phyloP scores from a whole-genome alignment of 768 basidiomycete species.

The Mycena chlorophos region DNA sequence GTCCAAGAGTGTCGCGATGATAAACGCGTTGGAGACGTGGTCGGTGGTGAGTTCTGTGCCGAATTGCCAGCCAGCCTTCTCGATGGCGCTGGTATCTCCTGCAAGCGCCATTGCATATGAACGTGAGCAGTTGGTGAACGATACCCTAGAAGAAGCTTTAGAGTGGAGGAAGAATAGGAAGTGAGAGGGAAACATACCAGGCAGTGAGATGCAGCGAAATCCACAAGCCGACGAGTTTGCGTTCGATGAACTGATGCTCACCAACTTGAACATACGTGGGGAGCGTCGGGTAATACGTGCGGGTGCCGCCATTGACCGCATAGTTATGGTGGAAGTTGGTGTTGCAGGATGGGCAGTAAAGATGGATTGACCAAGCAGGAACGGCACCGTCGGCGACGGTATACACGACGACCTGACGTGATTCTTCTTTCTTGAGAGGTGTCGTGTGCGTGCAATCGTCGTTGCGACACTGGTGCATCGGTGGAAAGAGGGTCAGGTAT shows the following conservation, averaged over 20 bases:
- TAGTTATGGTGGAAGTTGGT: constrained; percentile 27
- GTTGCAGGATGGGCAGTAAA: constrained; percentile 25
- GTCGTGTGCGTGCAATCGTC: neutral
- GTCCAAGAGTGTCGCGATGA: constrained; percentile 28
- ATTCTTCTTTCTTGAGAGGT: constrained; percentile 23
- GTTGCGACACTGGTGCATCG: neutral
- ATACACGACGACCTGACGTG: constrained; percentile 20
- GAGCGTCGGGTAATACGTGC: constrained; percentile 24
- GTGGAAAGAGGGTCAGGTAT: neutral
- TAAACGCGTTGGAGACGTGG: constrained; percentile 34
- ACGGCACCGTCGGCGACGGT: constrained; percentile 18
- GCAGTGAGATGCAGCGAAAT: constrained; percentile 23
- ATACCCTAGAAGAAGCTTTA: constrained; percentile 8
- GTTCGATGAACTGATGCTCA: constrained; percentile 30
- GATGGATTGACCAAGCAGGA: constrained; percentile 26
- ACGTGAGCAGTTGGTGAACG: constrained; percentile 20
- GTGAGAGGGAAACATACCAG: constrained; percentile 15
- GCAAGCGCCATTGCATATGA: constrained; percentile 18
- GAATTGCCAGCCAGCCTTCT: constrained; percentile 26
- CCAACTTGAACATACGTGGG: constrained; percentile 28
- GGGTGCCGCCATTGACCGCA: constrained; percentile 12
- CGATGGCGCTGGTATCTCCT: constrained; percentile 5
- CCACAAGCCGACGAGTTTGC: constrained; percentile 19
- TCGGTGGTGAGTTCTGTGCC: constrained; percentile 20
- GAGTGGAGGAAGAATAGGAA: no score